phyloP scores from a whole-genome alignment of 2,329 filamentous ascomycete genomes.

The Leptographium radiaticola region DNA sequence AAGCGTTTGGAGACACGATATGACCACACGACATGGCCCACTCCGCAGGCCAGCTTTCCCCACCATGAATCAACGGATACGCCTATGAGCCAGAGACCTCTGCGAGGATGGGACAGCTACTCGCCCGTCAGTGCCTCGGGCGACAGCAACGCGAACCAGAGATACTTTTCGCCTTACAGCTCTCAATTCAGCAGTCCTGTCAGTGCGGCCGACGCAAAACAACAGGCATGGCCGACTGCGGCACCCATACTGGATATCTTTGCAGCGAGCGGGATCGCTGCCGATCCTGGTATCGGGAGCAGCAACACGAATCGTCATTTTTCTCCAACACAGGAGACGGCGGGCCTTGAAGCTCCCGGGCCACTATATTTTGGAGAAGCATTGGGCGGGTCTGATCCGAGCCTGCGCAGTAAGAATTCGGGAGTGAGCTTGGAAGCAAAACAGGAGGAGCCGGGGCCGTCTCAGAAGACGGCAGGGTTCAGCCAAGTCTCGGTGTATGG shows the following conservation, averaged over 20 bases:
- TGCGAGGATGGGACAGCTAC: conserved; percentile 39
- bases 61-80: conserved; percentile 34
- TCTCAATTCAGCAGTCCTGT: conserved; percentile 48
- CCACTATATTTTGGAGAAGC: conserved; percentile 26
- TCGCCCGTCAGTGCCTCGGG: conserved; percentile 33
- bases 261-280: not conserved
- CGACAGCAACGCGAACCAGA: conserved; percentile 14
- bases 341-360: conserved; percentile 14
- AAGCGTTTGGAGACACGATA: conserved; percentile 29
- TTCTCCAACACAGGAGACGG: conserved; percentile 11
- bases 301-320: not conserved
- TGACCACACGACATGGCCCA: conserved; percentile 27
- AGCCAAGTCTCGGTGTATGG: not conserved
- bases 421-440: conserved; percentile 14
- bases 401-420: conserved; percentile 18
- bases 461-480: not conserved
- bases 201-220: conserved; percentile 25
- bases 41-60: conserved; percentile 15
- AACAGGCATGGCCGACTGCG: conserved; percentile 23
- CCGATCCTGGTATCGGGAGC: not conserved
- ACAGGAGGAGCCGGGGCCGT: not conserved
- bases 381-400: conserved; percentile 24
- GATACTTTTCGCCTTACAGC: conserved; percentile 46
- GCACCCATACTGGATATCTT: not conserved
- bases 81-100: conserved; percentile 39